Percentiles rank a stretch among this genome's conserved stretches.
Conservation (phyloP, 805 yeast species). For the Candida ascalaphidarum region DNA sequence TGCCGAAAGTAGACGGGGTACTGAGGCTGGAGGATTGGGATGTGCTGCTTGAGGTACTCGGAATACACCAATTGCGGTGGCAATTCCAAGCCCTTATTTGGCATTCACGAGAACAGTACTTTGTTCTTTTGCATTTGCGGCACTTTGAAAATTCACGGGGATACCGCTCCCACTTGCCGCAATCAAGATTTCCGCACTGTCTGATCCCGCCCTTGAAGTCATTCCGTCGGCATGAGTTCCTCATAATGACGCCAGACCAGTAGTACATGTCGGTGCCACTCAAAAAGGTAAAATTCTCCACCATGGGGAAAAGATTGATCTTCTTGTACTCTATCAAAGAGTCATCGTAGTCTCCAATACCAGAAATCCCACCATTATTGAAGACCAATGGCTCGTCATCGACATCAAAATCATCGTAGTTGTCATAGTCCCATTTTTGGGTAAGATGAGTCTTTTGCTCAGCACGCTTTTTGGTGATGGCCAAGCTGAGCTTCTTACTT, state of each 20-base stretch:
- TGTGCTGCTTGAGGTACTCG: slow-evolving; percentile 27
- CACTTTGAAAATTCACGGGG: slow-evolving; percentile 95
- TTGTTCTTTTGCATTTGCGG: slow-evolving; percentile 87
- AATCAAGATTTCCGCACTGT: slow-evolving; percentile 88
- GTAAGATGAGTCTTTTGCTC: slow-evolving; percentile 22
- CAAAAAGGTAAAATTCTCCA: slow-evolving; percentile 75
- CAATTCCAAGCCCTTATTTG: slow-evolving; percentile 88
- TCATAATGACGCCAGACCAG: slow-evolving; percentile 98
- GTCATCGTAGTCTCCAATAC: slow-evolving; percentile 33
- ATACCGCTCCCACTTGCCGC: slow-evolving; percentile 89
- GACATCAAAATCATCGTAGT: slow-evolving; percentile 30
- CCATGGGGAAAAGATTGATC: slow-evolving; percentile 78
- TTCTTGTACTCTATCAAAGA: slow-evolving; percentile 37
- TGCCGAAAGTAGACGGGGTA: too few relatives aligned
- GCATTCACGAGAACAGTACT: slow-evolving; percentile 89
- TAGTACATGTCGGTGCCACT: slow-evolving; percentile 77
- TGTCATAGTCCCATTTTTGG: slow-evolving; percentile 32
- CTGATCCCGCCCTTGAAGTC: slow-evolving; percentile 82
- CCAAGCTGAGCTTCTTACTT: slow-evolving; percentile 18
- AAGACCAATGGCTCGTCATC: neutral
- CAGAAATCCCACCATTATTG: neutral
- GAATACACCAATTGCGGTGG: slow-evolving; percentile 91
- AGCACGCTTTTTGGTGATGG: slow-evolving; percentile 24
- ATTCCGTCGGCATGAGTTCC: slow-evolving; percentile 90
- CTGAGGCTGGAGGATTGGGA: slow-evolving; percentile 4